Evolutionary conservation across 345 rosid species (phyloP), one percentile per base, ranked within the genome.

Genomic region (thale cress (Arabidopsis thaliana)): DNA sequence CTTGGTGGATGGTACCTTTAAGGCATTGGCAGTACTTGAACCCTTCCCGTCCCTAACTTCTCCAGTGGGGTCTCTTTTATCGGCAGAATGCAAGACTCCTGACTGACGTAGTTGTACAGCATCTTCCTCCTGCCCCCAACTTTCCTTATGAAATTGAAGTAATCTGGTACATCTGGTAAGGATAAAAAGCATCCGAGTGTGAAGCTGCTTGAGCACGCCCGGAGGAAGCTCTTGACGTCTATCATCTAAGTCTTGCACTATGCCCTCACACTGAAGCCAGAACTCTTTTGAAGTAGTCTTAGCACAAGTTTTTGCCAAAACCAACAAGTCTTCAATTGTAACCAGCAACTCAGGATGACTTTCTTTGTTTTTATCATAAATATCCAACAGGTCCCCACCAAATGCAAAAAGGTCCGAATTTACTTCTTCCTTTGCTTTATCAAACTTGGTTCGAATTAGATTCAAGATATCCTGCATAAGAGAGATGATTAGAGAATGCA

Each of bases 121-220:
- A 55, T 82, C 87, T 70, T 88, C 93, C 62, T 88, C 93, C 1
- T 90, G 85, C 59, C 87, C 82, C 74, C 88, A 86, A 71, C 90
- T 94, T 88, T 91, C 98, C 79, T 94, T 94, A 82, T 94, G 97
- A 59, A 92, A 94, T 80, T 94, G 99, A 88, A 90, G 83, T 82
- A 94, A 78, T 74, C 98, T 85, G 46, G 92, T 90, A 74, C 98
- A 94, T 71, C 98, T 86, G 30, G 97, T 88, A 38, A 94, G 91
- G 73, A 94, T 92, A 82, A 90, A 91, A 73, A 94, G 93, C 91
- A 91, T 85, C 80, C 84, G 84, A 24, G 97, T 89, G 81, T 92
- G 86, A 57, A 92, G 97, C 81, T 88, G 87, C 89, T 87, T 91
- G 77, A 90, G 82, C 68, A 55, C 86, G 22, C 97, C 97, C 2